Evolutionary conservation across 2,329 filamentous ascomycete genomes (phyloP), one percentile per base, ranked within the genome.

Genomic region (Talaromyces islandicus): DNA sequence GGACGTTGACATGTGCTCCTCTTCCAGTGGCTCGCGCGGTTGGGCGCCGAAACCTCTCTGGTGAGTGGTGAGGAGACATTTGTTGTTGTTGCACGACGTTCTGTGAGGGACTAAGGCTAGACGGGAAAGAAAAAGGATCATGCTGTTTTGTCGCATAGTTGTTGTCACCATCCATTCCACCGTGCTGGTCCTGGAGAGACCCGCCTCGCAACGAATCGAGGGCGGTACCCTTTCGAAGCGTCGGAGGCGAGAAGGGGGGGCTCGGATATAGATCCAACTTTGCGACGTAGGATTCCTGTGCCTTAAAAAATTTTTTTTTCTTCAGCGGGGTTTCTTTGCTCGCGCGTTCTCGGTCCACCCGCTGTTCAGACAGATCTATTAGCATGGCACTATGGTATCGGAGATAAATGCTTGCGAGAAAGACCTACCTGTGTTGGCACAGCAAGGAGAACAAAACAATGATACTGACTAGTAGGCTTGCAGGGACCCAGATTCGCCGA

Each of bases 161-260:
- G 77, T 84, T 85, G 79, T 87, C 85, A 78, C 89, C 86, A 81
- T 93, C 90, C 90, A 94, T 94, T 73, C 85, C 86, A 80, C 80
- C 74, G 71, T 78, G 76, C 74, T 78, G 75, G 71, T 81, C 76
- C 73, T 77, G 75, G 70, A 76, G 73, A 76, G 79, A 78, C 74
- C 80, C 78, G 77, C 78, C 80, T 77, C 81, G 77, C 77, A 80
- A 79, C 77, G 83, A 81, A 81, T 84, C 81, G 73, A 85, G 73
- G 75, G 43, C 43, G 43, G 75, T 69, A 71, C 75, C 61, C 63
- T 69, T 81, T 80, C 83, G 83, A 79, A 84, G 82, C 78, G 82
- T 83, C 80, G 81, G 83, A 79, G 85, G 86, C 80, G 85, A 85
- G 75, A 85, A 79, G 78, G 83, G 82, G 74, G 81, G 82, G 68